Evolutionary conservation across 208 protist species (phyloP).

Genomic region (Zelonia costaricensis): DNA sequence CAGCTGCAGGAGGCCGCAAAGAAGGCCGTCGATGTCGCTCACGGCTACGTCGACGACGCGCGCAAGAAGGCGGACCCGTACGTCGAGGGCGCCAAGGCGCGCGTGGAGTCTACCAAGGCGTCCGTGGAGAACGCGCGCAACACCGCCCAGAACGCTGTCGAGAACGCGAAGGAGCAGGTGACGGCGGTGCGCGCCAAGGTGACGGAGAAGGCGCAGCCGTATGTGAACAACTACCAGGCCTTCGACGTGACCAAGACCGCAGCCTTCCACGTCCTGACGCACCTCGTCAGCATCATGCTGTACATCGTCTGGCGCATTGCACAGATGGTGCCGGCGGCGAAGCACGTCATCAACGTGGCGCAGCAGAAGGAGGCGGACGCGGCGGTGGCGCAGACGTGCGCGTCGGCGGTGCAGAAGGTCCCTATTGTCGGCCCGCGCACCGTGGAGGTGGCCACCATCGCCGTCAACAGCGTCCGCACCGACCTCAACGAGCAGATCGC

Average conservation of each 20-base stretch:
- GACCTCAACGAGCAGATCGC: constrained; percentile 33
- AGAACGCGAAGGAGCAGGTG: constrained; percentile 35
- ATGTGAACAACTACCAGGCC: constrained; percentile 24
- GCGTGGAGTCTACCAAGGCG: constrained; percentile 23
- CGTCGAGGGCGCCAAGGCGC: constrained; percentile 33
- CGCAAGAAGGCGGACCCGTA: constrained; percentile 42
- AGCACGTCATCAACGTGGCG: constrained; percentile 12
- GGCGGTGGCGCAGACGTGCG: constrained; percentile 7
- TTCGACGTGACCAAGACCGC: constrained; percentile 52
- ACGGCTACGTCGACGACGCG: constrained; percentile 36
- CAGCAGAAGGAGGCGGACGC: constrained; percentile 16
- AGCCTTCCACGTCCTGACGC: constrained; percentile 29
- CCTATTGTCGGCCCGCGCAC: constrained; percentile 37
- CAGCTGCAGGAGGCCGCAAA: constrained; percentile 31
- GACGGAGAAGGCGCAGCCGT: constrained; percentile 25
- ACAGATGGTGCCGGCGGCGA: constrained; percentile 10
- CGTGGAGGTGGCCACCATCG: constrained; percentile 24
- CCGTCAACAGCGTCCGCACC: constrained; percentile 29
- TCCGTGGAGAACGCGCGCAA: constrained; percentile 30
- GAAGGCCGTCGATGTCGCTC: constrained; percentile 27
- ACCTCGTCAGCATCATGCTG: constrained; percentile 39
- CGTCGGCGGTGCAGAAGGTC: constrained; percentile 18
- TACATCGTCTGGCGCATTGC: constrained; percentile 27
- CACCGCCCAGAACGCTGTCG: constrained; percentile 25
- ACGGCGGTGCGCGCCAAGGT: constrained; percentile 27